phyloP scores from a whole-genome alignment of 2,329 filamentous ascomycete species.

The Amylocarpus encephaloides region DNA sequence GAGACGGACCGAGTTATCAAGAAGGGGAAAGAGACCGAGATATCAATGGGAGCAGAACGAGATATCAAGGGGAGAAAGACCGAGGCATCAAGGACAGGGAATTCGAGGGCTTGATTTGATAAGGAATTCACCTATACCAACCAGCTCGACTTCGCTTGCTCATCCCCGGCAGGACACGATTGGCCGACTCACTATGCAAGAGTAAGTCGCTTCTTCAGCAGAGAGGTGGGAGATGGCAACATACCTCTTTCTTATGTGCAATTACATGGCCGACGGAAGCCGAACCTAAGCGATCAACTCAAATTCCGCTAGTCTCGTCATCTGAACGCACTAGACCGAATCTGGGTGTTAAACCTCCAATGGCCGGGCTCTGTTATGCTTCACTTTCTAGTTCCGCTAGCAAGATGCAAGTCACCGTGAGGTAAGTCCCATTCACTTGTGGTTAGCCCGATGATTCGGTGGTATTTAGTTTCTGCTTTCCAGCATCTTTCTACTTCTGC shows the following conservation, averaged over 20 bases:
- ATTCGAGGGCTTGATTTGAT: not conserved
- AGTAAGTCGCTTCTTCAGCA: not conserved
- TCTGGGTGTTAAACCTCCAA: not conserved
- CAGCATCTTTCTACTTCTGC: not conserved
- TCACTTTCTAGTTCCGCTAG: conserved; percentile 3
- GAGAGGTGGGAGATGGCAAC: conserved; percentile 4
- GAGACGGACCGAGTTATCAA: too few relatives aligned
- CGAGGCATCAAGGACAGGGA: too few relatives aligned
- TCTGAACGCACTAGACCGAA: not conserved
- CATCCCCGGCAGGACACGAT: not conserved
- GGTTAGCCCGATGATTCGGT: not conserved
- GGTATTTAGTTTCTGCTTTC: not conserved
- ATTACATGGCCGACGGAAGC: conserved; percentile 1
- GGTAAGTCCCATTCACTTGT: conserved; percentile 1
- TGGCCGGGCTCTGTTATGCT: not conserved
- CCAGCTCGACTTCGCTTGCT: not conserved
- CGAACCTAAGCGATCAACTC: conserved; percentile 1
- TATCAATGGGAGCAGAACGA: too few relatives aligned
- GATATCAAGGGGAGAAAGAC: too few relatives aligned
- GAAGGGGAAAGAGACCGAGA: too few relatives aligned
- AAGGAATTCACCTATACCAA: not conserved
- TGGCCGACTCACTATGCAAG: not conserved
- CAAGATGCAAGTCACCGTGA: not conserved
- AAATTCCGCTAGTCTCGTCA: conserved; percentile 1
- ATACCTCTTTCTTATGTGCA: conserved; percentile 9